Evolutionary conservation across 2,329 filamentous ascomycete species (phyloP), one percentile per base, ranked within the genome.

Genomic region (Aureobasidium uvarum): DNA sequence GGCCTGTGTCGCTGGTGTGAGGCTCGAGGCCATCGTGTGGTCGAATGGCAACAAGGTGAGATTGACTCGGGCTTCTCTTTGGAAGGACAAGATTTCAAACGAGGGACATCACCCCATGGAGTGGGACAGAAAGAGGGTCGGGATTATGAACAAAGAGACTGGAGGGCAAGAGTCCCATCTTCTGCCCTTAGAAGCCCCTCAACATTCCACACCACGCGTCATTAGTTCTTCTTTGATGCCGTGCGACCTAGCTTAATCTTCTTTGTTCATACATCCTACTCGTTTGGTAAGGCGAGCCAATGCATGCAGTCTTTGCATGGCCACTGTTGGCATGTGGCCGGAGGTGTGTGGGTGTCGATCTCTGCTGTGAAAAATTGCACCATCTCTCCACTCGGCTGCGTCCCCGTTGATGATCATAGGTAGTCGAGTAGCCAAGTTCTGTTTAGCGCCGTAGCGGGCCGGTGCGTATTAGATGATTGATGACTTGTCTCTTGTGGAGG

Each of bases 181-280:
- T 60, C 41, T 46, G 38, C 28, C 5, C 55, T 46, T 18, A 20
- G 38, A 25, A 5, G 18, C 41, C 20, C 48, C 60, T 31, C 48
- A 63, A 45, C 60, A 63, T 63, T 63, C 60, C 60, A 52, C 48
- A 51, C 58, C 41, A 50, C 58, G 45, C 58, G 58, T 62, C 58
- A 62, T 62, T 50, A 39, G 45, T 28, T 33, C 23, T 58, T 58
- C 54, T 60, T 60, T 60, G 56, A 62, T 63, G 48, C 60, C 20
- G 60, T 45, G 48, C 60, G 33, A 62, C 60, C 38, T 54, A 63
- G 36, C 20, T 54, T 54, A 33, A 45, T 33, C 39, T 43, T 52
- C 38, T 63, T 43, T 63, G 33, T 63, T 33, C 41, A 51, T 62
- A 20, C 18, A 14, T 23, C 16, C 48, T n/a, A 25, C 23, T 38